These are phyloP conservation scores for Malus asiatica DNA, from an alignment of 306 rosid genomes.

Conservation along the genomic window DNA sequence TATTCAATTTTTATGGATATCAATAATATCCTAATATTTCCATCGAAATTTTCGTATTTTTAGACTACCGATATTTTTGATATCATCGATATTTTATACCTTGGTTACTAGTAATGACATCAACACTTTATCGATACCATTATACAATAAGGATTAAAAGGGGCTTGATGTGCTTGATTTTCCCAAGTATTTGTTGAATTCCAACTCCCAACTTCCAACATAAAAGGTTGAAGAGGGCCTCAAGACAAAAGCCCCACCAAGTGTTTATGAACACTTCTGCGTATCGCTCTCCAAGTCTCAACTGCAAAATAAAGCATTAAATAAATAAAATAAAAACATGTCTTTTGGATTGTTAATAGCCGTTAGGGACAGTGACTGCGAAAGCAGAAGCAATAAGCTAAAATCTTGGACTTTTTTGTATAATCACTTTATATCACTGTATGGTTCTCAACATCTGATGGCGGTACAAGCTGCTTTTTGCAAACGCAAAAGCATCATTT, in stretches of 20 bases:
- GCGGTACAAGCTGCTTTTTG: neutral
- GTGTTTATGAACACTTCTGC: neutral
- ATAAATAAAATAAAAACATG: neutral
- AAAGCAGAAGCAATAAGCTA: constrained; percentile 7
- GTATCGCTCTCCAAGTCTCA: no score
- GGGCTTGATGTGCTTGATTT: neutral
- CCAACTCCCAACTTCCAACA: neutral
- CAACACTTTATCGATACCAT: no score
- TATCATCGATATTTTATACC: no score
- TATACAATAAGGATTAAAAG: neutral
- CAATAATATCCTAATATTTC: no score
- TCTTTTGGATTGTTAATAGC: constrained; percentile 11
- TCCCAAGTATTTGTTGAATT: neutral
- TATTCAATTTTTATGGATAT: no score
- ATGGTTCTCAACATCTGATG: neutral
- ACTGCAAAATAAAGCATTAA: neutral
- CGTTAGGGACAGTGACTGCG: constrained; percentile 14
- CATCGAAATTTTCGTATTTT: no score
- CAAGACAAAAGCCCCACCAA: neutral
- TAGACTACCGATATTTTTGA: no score
- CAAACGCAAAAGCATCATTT: neutral
- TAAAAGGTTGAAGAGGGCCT: neutral
- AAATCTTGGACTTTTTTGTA: neutral
- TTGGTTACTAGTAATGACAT: no score
- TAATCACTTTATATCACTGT: neutral